Conservation (phyloP, 1,284 basidiomycete species). For the Ceratobasidium papillatum region DNA sequence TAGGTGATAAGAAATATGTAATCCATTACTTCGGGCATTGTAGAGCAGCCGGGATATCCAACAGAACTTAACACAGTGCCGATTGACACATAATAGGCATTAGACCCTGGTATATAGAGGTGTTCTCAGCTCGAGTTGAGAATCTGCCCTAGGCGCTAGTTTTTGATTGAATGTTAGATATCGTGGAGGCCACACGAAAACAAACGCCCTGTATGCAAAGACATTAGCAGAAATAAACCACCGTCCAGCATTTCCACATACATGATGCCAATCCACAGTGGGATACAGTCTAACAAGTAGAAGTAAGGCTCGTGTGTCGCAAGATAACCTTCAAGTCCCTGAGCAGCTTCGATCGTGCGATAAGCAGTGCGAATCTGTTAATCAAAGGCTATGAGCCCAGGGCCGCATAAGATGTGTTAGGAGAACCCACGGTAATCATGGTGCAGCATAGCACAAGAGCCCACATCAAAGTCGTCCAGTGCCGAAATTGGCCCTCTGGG, state of each 20-base stretch:
- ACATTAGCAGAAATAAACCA: background rate
- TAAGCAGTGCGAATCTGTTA: conserved; percentile 70
- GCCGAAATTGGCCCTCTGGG: conserved; percentile 56
- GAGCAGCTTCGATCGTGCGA: conserved; percentile 70
- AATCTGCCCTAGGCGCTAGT: background rate
- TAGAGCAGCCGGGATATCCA: too few species aligned
- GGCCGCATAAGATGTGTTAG: background rate
- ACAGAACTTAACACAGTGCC: background rate
- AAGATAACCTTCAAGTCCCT: conserved; percentile 69
- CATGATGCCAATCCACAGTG: conserved; percentile 67
- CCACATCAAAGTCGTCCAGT: conserved; percentile 70
- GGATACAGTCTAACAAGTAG: conserved; percentile 72
- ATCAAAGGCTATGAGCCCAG: background rate
- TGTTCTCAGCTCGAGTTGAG: background rate
- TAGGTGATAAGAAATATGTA: too few species aligned
- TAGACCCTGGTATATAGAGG: background rate
- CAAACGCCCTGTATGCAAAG: background rate
- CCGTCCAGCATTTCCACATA: background rate
- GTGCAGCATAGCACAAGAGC: conserved; percentile 68
- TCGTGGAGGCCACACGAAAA: conserved; percentile 14
- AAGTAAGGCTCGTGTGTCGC: conserved; percentile 70
- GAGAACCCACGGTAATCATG: conserved; percentile 65
- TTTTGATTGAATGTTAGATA: background rate
- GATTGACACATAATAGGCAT: background rate
- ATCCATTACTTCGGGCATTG: background rate